Percentiles rank a stretch among this genome's conserved stretches.
Conservation (phyloP, 2,329 filamentous ascomycete species). For the Neoarthrinium moseri region DNA sequence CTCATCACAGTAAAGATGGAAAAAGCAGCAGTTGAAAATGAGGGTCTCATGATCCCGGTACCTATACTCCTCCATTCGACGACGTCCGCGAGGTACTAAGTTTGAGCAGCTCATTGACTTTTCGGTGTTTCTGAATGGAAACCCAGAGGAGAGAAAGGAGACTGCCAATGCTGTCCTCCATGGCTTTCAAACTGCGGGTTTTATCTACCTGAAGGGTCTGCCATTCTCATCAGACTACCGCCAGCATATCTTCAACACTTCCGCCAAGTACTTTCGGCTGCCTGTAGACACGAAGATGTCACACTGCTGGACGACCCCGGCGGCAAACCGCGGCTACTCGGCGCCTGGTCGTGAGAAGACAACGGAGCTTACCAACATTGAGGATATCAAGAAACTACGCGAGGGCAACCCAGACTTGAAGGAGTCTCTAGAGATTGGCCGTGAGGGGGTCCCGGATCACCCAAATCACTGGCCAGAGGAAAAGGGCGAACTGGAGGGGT, state of each 20-base stretch:
- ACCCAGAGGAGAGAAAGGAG: conserved; percentile 55
- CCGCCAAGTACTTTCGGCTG: conserved; percentile 69
- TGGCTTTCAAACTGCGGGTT: conserved; percentile 83
- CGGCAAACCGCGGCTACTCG: conserved; percentile 74
- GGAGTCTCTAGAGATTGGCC: conserved; percentile 64
- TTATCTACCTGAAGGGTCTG: conserved; percentile 84
- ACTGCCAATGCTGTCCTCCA: conserved; percentile 71
- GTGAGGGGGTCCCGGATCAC: conserved; percentile 54
- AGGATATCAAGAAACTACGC: conserved; percentile 58
- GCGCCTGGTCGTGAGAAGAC: conserved; percentile 71
- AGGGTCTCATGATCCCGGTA: conserved; percentile 56
- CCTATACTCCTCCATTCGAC: conserved; percentile 12
- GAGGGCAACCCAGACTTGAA: conserved; percentile 62
- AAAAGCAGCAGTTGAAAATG: conserved; percentile 45
- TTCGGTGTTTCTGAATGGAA: conserved; percentile 66
- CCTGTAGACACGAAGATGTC: conserved; percentile 61
- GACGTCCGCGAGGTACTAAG: too few species aligned
- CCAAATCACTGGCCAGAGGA: conserved; percentile 76
- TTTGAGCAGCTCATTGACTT: conserved; percentile 72
- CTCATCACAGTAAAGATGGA: conserved; percentile 30
- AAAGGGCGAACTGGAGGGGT: conserved; percentile 53
- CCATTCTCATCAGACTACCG: conserved; percentile 63
- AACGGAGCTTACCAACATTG: conserved; percentile 50
- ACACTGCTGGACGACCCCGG: conserved; percentile 69
- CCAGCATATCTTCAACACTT: conserved; percentile 62